Evolutionary conservation across 345 rosid genomes (phyloP), one percentile per base, ranked within the genome.

Genomic region (Rubroshorea leprosula): DNA sequence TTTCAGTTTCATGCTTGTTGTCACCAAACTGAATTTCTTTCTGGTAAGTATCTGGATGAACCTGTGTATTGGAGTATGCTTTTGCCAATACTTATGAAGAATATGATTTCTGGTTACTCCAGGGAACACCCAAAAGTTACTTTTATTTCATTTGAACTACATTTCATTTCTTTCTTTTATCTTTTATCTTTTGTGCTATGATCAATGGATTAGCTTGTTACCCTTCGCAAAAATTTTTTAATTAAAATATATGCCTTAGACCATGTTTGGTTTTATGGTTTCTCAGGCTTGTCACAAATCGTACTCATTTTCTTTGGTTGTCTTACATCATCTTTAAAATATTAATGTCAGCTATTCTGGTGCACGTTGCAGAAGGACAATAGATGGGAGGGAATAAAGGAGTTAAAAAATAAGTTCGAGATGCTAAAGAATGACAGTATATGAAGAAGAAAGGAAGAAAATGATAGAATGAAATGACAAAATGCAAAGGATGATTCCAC

Each of bases 211-310:
- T 35, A 35, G 12, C 12, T 3, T 3, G 41, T 35, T 35, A 1
- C 41, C 12, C 12, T 35, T 8, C 12, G 3, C 4, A 35, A 13
- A 3, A 35, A 35, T 35, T 35, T n/a, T 35, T 35, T 1, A 35
- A 6, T 35, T 6, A 3, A 35, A 35, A 1, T 35, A 35, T 6
- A 41, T 52, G 38, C 60, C 53, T 46, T 60, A 41, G 49, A 5
- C 24, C 39, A 31, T 21, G 24, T 41, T 41, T 18, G 11, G 9
- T 19, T 62, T 24, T n/a, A n/a, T n/a, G n/a, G 51, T 66, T 61
- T 45, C 74, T 54, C 84, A 92, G 98, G 78, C 95, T 89, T 0
- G 76, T 92, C 35, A 60, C 56, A 44, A 84, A 83, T 70, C n/a
- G n/a, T n/a, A n/a, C n/a, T n/a, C n/a, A n/a, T n/a, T n/a, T n/a